A percentile compares a stretch with the other conserved stretches of the same genome.
Evolutionary conservation across 768 basidiomycete species (phyloP).

Genomic region (Daedaleopsis nitida): DNA sequence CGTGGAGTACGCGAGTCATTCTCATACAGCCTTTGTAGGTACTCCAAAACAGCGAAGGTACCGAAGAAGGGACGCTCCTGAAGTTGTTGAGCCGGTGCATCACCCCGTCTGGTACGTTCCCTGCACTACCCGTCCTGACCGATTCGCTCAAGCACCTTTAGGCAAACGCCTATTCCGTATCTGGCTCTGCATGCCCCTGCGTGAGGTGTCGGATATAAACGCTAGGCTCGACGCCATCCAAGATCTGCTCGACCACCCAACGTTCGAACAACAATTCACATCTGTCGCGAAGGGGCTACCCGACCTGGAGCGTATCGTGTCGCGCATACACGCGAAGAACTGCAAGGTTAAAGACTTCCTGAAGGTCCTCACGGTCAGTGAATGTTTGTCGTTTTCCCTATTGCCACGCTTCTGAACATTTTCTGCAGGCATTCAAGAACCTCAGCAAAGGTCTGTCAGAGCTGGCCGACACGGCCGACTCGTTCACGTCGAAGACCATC

Average conservation of each 20-base stretch:
- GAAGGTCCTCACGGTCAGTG: conserved; percentile 69
- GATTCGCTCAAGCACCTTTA: conserved; percentile 27
- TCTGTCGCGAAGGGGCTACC: conserved; percentile 80
- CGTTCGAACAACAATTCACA: conserved; percentile 76
- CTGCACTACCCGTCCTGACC: neutral
- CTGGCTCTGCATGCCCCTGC: conserved; percentile 93
- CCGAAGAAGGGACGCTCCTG: conserved; percentile 86
- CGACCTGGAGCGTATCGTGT: conserved; percentile 92
- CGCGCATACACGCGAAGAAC: conserved; percentile 91
- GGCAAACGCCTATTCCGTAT: conserved; percentile 95
- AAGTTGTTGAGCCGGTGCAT: conserved; percentile 81
- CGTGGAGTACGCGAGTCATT: neutral
- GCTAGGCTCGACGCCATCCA: conserved; percentile 92
- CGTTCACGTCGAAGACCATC: conserved; percentile 79
- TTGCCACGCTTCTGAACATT: neutral
- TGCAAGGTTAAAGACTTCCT: conserved; percentile 87
- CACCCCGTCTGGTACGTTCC: conserved; percentile 82
- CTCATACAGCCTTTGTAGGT: conserved; percentile 45
- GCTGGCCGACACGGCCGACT: conserved; percentile 65
- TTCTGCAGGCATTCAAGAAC: conserved; percentile 67
- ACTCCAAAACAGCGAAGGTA: conserved; percentile 90
- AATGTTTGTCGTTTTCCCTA: neutral
- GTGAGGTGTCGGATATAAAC: conserved; percentile 82
- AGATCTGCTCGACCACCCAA: conserved; percentile 80
- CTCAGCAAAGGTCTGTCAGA: conserved; percentile 66